phyloP scores from a whole-genome alignment of 1,284 basidiomycete genomes.

The Fomitopsis schrenkii region DNA sequence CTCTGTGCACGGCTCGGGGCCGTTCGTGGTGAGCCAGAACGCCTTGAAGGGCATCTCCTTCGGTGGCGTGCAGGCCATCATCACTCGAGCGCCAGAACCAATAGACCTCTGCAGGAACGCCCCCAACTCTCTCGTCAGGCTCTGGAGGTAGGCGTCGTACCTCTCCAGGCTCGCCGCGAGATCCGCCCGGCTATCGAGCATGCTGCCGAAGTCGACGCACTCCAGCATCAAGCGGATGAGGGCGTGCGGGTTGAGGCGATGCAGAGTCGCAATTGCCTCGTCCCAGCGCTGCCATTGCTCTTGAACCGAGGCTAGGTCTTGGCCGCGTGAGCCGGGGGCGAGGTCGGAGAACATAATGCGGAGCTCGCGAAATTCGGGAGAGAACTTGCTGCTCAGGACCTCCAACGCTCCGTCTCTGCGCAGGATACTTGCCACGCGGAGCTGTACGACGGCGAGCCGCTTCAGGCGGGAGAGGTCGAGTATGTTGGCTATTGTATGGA shows the following conservation, averaged over 20 bases:
- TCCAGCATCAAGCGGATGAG: not conserved
- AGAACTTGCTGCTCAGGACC: not conserved
- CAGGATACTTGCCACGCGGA: not conserved
- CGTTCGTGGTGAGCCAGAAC: not conserved
- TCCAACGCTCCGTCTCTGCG: not conserved
- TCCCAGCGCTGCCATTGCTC: not conserved
- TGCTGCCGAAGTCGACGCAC: not conserved
- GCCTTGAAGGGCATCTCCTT: conserved; percentile 1
- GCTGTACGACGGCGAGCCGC: not conserved
- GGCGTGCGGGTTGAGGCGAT: not conserved
- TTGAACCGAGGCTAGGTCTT: not conserved
- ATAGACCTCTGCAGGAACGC: not conserved
- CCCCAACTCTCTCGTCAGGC: not conserved
- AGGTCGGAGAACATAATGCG: conserved; percentile 1
- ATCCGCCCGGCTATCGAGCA: not conserved
- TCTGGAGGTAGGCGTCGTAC: not conserved
- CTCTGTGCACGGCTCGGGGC: not conserved
- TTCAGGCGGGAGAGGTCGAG: not conserved
- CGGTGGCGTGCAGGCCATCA: not conserved
- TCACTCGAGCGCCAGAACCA: not conserved
- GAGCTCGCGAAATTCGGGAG: not conserved
- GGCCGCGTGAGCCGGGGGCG: not conserved
- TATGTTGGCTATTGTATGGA: not conserved
- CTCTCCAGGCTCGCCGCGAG: not conserved
- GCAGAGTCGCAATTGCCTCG: not conserved